Base-by-base conservation (phyloP, 768 basidiomycete genomes). In the Tylopilus balloui region DNA sequence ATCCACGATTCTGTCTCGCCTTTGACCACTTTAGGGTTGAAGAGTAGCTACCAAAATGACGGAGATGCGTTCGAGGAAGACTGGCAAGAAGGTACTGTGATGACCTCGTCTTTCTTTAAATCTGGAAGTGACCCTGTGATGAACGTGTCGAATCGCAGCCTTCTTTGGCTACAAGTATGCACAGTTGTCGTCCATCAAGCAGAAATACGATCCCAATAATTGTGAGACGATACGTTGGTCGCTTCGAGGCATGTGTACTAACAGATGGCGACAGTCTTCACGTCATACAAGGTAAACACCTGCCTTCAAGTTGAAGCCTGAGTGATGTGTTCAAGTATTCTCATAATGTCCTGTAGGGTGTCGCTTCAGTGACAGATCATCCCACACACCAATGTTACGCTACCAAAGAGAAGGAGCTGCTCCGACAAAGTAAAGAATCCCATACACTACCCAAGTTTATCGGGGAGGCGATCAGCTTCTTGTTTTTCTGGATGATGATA, bases 11-110 rank as follows among this genome's bases (percentile, higher is more conserved):
- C 62, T 1, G 45, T 55, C 28, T 17, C 34, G 13, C 56, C 59
- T 0, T 21, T 64, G 38, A 42, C 47, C 6, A 47, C 48, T 2
- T 23, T 64, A 11, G 61, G 56, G 13, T 40, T 59, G 27, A 54
- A 13, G 24, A 37, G 53, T 13, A 62, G 59, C 35, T 63, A 63
- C 48, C 59, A 61, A 21, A 61, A 59, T 21, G 62, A 62, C 44
- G 62, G 37, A 1, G 47, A 47, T 13, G 14, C 46, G 4, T 62
- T 51, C 34, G 61, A 62, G 15, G 25, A 1, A 8, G 27, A 58
- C 32, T 62, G 58, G 58, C 52, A 64, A 47, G 41, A 47, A 42
- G 32, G 57, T 55, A 35, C 17, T 7, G 4, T 13, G 10, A 32
- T 15, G 31, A 12, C 10, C n/a, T 37, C 31, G 9, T 45, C 7